Evolutionary conservation across 2,329 filamentous ascomycete genomes (phyloP).

Genomic region (Ophiostoma triangulosporum): DNA sequence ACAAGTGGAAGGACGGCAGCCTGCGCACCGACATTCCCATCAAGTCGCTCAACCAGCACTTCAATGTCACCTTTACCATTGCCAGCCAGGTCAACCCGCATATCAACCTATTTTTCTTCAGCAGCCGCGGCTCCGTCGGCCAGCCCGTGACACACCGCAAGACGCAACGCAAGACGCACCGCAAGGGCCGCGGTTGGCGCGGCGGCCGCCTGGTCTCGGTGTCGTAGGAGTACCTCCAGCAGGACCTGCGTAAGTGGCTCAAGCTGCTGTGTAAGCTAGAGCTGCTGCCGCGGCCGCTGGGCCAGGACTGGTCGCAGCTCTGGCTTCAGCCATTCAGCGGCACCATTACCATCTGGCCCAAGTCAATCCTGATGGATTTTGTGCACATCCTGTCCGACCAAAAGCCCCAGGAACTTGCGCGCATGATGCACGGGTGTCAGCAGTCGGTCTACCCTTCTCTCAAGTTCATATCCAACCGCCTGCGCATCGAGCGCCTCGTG

Average conservation of each 20-base stretch:
- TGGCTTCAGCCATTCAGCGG: constrained; percentile 93
- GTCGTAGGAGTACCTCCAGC: constrained; percentile 85
- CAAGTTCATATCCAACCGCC: constrained; percentile 76
- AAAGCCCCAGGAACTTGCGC: constrained; percentile 55
- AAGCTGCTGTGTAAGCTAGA: constrained; percentile 88
- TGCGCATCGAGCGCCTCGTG: constrained; percentile 66
- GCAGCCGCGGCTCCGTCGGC: constrained; percentile 78
- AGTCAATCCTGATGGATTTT: constrained; percentile 62
- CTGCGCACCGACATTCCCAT: constrained; percentile 90
- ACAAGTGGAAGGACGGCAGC: constrained; percentile 98
- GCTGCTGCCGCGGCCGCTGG: constrained; percentile 74
- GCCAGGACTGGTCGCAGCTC: constrained; percentile 92
- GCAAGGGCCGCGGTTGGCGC: constrained; percentile 85
- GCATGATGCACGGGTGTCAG: constrained; percentile 84
- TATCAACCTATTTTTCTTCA: constrained; percentile 98
- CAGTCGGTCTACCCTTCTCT: constrained; percentile 84
- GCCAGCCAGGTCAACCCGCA: constrained; percentile 86
- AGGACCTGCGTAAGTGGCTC: constrained; percentile 95
- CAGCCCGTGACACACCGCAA: constrained; percentile 91
- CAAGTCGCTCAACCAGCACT: constrained; percentile 86
- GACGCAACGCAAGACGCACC: too few relatives aligned
- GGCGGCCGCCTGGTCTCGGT: constrained; percentile 89
- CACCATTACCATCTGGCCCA: constrained; percentile 93
- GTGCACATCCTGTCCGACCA: too few relatives aligned
- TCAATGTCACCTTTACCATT: constrained; percentile 97